phyloP scores from a whole-genome alignment of 345 rosid species.

The Populus davidiana region DNA sequence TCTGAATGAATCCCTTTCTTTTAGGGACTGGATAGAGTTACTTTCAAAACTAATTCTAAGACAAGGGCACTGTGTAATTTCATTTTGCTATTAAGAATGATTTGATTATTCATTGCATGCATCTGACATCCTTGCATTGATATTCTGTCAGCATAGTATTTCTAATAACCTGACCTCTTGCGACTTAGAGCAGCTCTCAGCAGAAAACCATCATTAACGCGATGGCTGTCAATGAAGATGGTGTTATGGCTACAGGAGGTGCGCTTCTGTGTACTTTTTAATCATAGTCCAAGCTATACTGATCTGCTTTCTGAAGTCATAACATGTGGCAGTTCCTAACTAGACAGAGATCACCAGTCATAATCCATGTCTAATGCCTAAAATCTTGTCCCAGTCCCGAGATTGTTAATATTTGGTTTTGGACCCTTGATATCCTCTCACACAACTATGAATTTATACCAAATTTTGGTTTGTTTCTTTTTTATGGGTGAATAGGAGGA shows the following conservation, averaged over 20 bases:
- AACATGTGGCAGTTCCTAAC: background rate
- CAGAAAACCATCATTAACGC: slow-evolving; percentile 94
- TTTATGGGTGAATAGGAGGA: background rate
- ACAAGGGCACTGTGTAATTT: background rate
- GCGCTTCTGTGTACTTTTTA: background rate
- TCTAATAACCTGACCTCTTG: background rate
- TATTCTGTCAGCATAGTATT: background rate
- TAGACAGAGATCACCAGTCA: background rate
- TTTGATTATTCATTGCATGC: too few species aligned
- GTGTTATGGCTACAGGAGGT: slow-evolving; percentile 99
- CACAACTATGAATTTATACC: background rate
- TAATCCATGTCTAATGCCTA: background rate
- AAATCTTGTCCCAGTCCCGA: background rate
- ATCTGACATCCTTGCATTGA: background rate
- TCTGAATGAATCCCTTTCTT: background rate
- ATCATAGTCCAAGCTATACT: background rate
- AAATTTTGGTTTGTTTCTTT: background rate
- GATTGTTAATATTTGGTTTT: background rate
- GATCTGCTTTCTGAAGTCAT: background rate
- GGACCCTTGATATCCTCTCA: background rate
- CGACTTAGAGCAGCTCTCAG: slow-evolving; percentile 66
- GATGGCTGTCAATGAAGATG: slow-evolving; percentile 94
- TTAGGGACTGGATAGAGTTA: background rate
- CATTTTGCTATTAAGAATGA: too few species aligned
- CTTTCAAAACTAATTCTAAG: background rate